Evolutionary conservation across 345 rosid species (phyloP), one percentile per base, ranked within the genome.

Genomic region (Geranium brycei): DNA sequence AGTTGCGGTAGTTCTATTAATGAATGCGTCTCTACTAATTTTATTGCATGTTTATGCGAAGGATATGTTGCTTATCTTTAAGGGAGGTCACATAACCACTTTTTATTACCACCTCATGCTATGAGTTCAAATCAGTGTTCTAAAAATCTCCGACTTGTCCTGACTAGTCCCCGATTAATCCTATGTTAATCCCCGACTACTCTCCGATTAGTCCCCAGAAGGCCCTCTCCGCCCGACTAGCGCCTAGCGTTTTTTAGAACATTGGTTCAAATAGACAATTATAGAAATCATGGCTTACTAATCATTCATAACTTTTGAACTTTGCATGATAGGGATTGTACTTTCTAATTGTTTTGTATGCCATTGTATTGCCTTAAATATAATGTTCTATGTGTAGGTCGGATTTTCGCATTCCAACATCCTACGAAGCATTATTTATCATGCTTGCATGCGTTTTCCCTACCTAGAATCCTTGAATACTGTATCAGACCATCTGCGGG

Each of bases 401-500:
- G 98, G 98, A 58, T 87, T 92, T 85, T 92, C 96, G 60, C 98
- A 92, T 71, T 86, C 93, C 59, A 89, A 84, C 76, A 83, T 92
- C 72, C 85, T 92, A 18, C 85, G 82, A 62, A 92, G 88, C 74
- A 76, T 89, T 69, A 72, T 89, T 31, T 75, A 68, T 75, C 96
- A 56, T 58, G 91, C 95, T 58, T 79, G 93, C 85, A 79, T 75
- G 76, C 84, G 96, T 81, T 87, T 84, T 78, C 87, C 91, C 41
- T 69, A 74, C 71, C 91, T 86, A 69, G 74, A 77, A 57, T 72
- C 80, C 64, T 68, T 63, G 75, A 78, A 64, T 32, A 41, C 74
- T 67, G 73, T 65, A 70, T 74, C 82, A 28, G 71, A 76, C 75
- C 78, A 69, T 75, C 61, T 72, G 60, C 75, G 72, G 32, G 66